Evolutionary conservation across 352 stramenopile genomes (phyloP).

Genomic region (Pythium insidiosum): DNA sequence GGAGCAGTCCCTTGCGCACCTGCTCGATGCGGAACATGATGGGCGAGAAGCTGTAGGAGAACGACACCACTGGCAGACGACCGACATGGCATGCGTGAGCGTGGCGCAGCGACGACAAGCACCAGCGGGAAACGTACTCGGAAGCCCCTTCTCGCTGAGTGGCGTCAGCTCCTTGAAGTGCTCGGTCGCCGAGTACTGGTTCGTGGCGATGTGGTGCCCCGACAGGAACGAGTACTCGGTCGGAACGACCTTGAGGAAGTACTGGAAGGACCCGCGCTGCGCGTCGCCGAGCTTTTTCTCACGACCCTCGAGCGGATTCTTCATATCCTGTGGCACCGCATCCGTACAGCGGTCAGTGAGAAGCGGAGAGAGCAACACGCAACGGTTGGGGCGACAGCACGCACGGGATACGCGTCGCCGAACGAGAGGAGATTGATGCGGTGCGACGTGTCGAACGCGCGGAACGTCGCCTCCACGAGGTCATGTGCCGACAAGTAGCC

Average conservation of each 20-base stretch:
- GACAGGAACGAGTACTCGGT: conserved; percentile 91
- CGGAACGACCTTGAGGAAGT: conserved; percentile 92
- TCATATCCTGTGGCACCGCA: conserved; percentile 87
- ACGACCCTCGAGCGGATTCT: conserved; percentile 67
- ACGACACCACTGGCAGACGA: conserved; percentile 88
- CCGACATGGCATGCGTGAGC: conserved; percentile 5
- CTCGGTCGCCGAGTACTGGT: too few species aligned
- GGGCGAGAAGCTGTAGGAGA: conserved; percentile 96
- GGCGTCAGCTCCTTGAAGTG: conserved; percentile 72
- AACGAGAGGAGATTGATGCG: conserved; percentile 47
- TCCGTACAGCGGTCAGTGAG: background rate
- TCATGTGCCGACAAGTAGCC: conserved; percentile 38
- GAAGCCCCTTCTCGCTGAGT: conserved; percentile 80
- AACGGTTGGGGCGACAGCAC: too few species aligned
- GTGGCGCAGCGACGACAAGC: background rate
- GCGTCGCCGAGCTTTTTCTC: conserved; percentile 41
- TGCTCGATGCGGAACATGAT: conserved; percentile 96
- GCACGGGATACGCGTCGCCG: conserved; percentile 63
- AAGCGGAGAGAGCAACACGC: background rate
- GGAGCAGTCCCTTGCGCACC: conserved; percentile 79
- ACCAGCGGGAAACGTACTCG: conserved; percentile 38
- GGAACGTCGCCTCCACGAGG: conserved; percentile 19
- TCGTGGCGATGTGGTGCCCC: conserved; percentile 85
- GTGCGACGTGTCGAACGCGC: conserved; percentile 27
- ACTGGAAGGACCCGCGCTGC: conserved; percentile 69